Base-by-base conservation (phyloP, 768 basidiomycete species). In the Suillus alpinus region DNA sequence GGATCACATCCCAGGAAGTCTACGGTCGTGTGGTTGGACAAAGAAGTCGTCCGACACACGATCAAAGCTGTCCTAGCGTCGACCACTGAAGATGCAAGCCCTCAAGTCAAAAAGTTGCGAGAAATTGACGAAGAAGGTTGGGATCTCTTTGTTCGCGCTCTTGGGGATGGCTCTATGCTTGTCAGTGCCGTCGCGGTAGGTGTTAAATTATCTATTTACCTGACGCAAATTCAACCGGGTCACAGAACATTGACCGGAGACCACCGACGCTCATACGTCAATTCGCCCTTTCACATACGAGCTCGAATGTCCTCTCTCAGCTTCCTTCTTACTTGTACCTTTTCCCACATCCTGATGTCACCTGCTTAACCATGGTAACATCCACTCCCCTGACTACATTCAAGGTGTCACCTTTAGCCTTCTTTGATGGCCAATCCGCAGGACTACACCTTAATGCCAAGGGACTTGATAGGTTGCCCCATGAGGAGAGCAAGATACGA, bases 221-320 rank as follows among this genome's bases (percentile, higher is more conserved):
- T 23, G 51, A 57, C 39, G 44, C 32, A 50, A 40, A 37, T 40
- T 43, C 16, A 23, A 56, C 36, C 7, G 20, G 29, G 18, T 16
- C 47, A 36, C 64, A 95, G 94, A 94, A 96, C 73, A 86, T 97
- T 65, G 94, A 96, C 68, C 81, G 90, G 16, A 84, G 88, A 65
- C 95, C 95, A 7, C 95, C 95, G 9, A 93, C 91, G 3, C 78
- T 94, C 3, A 78, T 94, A 32, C 84, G 82, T 67, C 87, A 89
- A 61, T 90, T 92, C 71, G 86, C 83, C 3, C 74, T 94, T 20
- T 85, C 91, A 49, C 86, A 90, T 60, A 83, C 84, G 0, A 77
- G 77, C 16, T 80, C 87, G 16, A 75, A 75, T 12, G 69, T 80
- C 16, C 75, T 89, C 44, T 76, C 80, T 56, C 69, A 68, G 14